phyloP scores from a whole-genome alignment of 331 rosid genomes.

The Cucumis variabilis region DNA sequence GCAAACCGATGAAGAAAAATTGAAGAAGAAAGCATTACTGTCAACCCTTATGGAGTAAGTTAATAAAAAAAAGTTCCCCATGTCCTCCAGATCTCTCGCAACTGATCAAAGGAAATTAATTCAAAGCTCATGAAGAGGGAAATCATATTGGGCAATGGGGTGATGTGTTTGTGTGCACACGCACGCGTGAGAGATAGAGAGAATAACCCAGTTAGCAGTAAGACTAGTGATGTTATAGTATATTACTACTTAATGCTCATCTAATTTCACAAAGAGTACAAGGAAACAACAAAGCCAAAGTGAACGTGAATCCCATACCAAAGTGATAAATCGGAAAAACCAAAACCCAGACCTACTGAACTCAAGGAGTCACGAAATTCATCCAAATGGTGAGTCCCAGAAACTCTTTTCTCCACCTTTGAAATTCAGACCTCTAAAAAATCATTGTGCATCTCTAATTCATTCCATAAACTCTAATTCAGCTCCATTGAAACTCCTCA shows the following conservation, averaged over 20 bases:
- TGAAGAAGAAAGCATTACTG: not conserved
- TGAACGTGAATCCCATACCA: slow-evolving; percentile 20
- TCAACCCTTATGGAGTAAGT: not conserved
- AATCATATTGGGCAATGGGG: not conserved
- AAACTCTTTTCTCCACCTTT: slow-evolving; percentile 43
- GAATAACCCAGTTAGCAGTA: not conserved
- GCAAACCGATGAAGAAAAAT: not conserved
- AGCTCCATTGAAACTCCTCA: slow-evolving; percentile 32
- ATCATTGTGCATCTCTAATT: slow-evolving; percentile 59
- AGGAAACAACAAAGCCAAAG: not conserved
- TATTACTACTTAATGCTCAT: not conserved
- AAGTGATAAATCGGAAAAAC: slow-evolving; percentile 26
- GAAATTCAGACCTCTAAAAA: slow-evolving; percentile 51
- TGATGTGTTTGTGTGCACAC: not conserved
- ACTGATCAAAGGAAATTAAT: not conserved
- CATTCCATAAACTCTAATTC: slow-evolving; percentile 64
- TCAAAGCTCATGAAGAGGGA: not conserved
- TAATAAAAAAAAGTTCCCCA: not conserved
- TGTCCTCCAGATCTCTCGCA: slow-evolving; percentile 10
- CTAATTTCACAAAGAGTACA: not conserved
- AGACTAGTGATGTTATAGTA: not conserved
- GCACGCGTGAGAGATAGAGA: not conserved
- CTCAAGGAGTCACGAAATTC: slow-evolving; percentile 40
- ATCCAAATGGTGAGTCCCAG: slow-evolving; percentile 59
- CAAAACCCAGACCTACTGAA: slow-evolving; percentile 46